Base-by-base conservation (phyloP, 1,284 basidiomycete species). In the Melampsora larici-populina region DNA sequence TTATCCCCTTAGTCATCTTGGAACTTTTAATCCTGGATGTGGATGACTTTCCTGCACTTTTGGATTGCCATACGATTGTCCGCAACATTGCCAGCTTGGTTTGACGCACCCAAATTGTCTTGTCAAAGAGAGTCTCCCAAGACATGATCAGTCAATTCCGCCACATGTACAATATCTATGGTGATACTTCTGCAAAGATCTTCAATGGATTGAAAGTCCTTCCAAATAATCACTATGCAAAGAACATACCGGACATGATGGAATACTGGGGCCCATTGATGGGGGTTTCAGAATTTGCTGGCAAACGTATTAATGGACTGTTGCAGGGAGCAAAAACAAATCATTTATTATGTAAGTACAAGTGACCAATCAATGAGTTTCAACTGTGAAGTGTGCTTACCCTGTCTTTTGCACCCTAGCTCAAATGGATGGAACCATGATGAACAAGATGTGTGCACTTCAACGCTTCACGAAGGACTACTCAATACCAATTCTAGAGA, bases 201-300 rank as follows among this genome's bases (percentile, higher is more conserved):
- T 66, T 31, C 36, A 8, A 31, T 9, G 13, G 24, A 11, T 31
- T 36, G 26, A 66, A 66, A 40, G 33, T 66, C 13, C 33, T 31
- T 13, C 64, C 64, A 62, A 62, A 62, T 62, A 9, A 62, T 29
- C 58, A 62, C 24, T 62, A 21, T 26, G 24, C 58, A 62, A 9
- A 9, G 9, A 9, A 62, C 24, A 26, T 62, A 21, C 58, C 58
- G 11, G 26, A 62, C 9, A 9, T 13, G 24, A n/a, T n/a, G n/a
- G n/a, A n/a, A n/a, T n/a, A n/a, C n/a, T n/a, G n/a, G n/a, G n/a
- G n/a, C n/a, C n/a, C 58, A 21, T 29, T 62, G 26, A 62, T 62
- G 17, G 58, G 58, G 13, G 58, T 62, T 62, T 62, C 58, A 62
- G 58, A 62, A 29, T 62, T 62, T 62, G 17, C 9, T 62, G 58